These are phyloP conservation scores for Hemerocallis citrina DNA, from an alignment of 106 monocot genomes.

Conservation along the genomic window DNA sequence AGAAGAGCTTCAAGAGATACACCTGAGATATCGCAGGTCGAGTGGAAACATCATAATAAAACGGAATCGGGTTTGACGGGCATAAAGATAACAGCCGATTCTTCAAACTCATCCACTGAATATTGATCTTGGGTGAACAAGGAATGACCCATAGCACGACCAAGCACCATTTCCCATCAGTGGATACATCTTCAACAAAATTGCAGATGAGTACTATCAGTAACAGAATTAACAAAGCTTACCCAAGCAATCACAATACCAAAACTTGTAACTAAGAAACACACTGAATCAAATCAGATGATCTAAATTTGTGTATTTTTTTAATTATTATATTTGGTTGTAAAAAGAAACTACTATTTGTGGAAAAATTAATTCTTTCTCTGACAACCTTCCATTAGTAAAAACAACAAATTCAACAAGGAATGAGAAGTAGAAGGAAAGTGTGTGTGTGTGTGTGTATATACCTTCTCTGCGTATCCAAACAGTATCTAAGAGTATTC, in stretches of 20 bases:
- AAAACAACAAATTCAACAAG: too few relatives aligned
- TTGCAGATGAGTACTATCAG: background rate
- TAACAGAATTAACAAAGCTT: background rate
- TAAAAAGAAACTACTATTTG: too few relatives aligned
- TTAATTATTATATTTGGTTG: too few relatives aligned
- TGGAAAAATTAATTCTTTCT: too few relatives aligned
- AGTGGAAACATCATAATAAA: constrained; percentile 36
- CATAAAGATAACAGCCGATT: constrained; percentile 59
- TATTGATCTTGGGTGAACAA: constrained; percentile 36
- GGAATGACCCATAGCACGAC: constrained; percentile 86
- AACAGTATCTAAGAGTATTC: too few relatives aligned
- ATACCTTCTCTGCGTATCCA: too few relatives aligned
- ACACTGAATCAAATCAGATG: too few relatives aligned
- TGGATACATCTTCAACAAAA: constrained; percentile 58
- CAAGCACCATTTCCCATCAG: constrained; percentile 93
- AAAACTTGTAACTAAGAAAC: too few relatives aligned
- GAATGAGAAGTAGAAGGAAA: too few relatives aligned
- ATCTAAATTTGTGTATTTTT: too few relatives aligned
- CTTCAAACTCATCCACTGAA: constrained; percentile 71
- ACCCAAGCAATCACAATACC: background rate
- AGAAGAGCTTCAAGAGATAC: constrained; percentile 76
- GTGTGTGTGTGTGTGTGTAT: too few relatives aligned
- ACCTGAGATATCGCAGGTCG: constrained; percentile 32
- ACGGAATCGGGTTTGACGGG: constrained; percentile 50
- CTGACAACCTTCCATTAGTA: too few relatives aligned